These are phyloP conservation scores for Sugiyamaella valdiviana DNA, from an alignment of 805 yeast species.

Conservation along the genomic window DNA sequence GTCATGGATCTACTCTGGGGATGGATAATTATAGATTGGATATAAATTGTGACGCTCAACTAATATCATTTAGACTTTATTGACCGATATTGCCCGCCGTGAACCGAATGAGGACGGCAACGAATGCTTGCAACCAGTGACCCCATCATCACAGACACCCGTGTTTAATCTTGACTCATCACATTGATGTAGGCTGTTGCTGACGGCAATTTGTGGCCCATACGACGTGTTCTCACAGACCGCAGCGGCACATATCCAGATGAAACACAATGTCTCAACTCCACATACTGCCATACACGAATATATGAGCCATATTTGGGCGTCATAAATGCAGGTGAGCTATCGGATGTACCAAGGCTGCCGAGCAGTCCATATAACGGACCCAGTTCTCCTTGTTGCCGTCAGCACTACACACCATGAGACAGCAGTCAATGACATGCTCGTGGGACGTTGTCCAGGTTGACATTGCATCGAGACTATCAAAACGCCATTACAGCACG, in stretches of 20 bases:
- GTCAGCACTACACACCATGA: neutral
- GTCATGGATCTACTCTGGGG: neutral
- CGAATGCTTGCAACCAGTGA: no score
- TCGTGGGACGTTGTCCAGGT: slow-evolving; percentile 9
- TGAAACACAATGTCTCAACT: neutral
- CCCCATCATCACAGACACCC: no score
- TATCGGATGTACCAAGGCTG: neutral
- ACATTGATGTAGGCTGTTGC: no score
- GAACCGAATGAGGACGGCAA: no score
- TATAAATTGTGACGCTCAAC: neutral
- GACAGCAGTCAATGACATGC: slow-evolving; percentile 1
- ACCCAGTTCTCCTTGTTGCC: neutral
- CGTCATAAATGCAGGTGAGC: neutral
- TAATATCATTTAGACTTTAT: neutral
- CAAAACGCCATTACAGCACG: neutral
- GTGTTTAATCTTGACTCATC: no score
- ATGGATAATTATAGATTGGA: neutral
- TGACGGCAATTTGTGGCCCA: no score
- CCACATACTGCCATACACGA: no score
- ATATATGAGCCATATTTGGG: neutral
- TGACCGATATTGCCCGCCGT: no score
- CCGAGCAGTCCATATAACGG: neutral
- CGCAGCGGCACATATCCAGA: no score
- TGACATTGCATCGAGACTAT: slow-evolving; percentile 9
- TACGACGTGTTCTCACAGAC: no score